These are phyloP conservation scores for Aaosphaeria arxii DNA, from an alignment of 2,329 filamentous ascomycete species.

Conservation along the genomic window DNA sequence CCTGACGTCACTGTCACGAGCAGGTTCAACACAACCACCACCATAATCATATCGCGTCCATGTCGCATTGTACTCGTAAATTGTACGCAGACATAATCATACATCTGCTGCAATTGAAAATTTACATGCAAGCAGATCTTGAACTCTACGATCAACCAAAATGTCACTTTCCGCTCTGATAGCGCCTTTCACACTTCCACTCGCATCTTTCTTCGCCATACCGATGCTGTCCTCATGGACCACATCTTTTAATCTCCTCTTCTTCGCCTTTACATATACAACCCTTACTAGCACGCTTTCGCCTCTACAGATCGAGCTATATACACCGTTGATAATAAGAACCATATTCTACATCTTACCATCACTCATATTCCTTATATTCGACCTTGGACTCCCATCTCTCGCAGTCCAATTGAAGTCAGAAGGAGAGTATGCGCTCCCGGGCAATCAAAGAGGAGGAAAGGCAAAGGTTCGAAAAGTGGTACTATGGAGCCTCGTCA, in stretches of 20 bases:
- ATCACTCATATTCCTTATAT: constrained; percentile 67
- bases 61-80: too few relatives aligned
- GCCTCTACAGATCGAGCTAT: constrained; percentile 70
- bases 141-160: constrained; percentile 1
- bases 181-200: constrained; percentile 35
- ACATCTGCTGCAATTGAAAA: too few relatives aligned
- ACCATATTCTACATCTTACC: constrained; percentile 70
- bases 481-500: constrained; percentile 53
- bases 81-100: too few relatives aligned
- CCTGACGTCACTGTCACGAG: neutral
- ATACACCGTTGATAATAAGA: constrained; percentile 67
- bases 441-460: constrained; percentile 38
- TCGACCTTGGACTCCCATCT: constrained; percentile 70
- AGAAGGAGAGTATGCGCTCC: constrained; percentile 54
- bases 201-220: constrained; percentile 65
- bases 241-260: constrained; percentile 78
- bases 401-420: constrained; percentile 68
- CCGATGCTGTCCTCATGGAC: constrained; percentile 72
- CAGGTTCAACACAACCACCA: neutral
- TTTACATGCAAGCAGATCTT: too few relatives aligned
- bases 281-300: constrained; percentile 77
- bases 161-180: constrained; percentile 31
- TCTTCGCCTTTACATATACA: constrained; percentile 89
- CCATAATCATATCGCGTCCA: too few relatives aligned
- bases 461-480: constrained; percentile 48